Evolutionary conservation across 352 stramenopile genomes (phyloP).

Genomic region (Phytopythium ostracodes): DNA sequence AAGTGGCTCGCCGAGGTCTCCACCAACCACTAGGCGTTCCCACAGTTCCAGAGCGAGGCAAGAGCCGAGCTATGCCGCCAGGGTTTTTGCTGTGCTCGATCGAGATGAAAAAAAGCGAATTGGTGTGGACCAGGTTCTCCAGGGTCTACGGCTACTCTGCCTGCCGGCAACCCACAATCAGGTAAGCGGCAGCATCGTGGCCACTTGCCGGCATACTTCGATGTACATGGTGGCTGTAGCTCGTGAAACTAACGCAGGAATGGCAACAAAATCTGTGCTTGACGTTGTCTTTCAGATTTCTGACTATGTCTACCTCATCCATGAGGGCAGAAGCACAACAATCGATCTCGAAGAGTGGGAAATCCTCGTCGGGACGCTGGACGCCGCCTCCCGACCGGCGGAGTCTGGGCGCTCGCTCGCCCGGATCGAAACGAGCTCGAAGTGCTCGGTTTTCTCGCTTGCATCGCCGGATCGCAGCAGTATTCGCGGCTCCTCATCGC

Average conservation of each 20-base stretch:
- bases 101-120: slow-evolving; percentile 37
- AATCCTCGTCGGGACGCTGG: slow-evolving; percentile 60
- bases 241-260: background rate
- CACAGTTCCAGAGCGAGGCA: slow-evolving; percentile 1
- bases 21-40: background rate
- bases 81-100: slow-evolving; percentile 56
- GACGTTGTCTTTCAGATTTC: slow-evolving; percentile 30
- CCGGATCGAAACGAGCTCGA: background rate
- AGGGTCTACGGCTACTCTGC: slow-evolving; percentile 45
- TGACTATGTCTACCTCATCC: slow-evolving; percentile 73
- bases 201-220: background rate
- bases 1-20: background rate
- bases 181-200: slow-evolving; percentile 15
- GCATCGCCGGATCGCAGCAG: background rate
- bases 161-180: slow-evolving; percentile 67
- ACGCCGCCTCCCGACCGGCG: slow-evolving; percentile 46
- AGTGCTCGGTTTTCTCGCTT: slow-evolving; percentile 13
- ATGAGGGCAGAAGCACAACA: slow-evolving; percentile 46
- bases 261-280: background rate
- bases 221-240: background rate
- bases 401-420: background rate
- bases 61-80: slow-evolving; percentile 32
- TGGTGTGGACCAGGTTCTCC: slow-evolving; percentile 48
- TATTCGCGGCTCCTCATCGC: background rate
- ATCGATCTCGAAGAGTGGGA: slow-evolving; percentile 66